phyloP scores from a whole-genome alignment of 1,284 basidiomycete species.

The Phylloboletellus chloephorus region DNA sequence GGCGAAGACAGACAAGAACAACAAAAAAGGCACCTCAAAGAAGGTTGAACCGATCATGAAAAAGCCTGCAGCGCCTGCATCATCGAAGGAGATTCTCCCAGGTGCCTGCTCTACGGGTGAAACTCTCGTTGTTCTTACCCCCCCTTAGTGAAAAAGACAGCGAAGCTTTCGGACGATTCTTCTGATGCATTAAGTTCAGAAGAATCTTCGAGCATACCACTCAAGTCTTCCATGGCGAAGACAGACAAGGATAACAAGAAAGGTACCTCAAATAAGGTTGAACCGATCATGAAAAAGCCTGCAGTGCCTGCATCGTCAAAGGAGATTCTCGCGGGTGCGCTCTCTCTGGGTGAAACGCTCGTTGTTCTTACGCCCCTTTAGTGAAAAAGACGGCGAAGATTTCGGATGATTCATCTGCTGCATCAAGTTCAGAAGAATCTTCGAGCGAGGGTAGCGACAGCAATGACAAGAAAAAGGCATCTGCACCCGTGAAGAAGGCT shows the following conservation, averaged over 20 bases:
- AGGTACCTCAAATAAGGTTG: conserved; percentile 2
- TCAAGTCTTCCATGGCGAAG: conserved; percentile 37
- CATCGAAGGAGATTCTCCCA: conserved; percentile 27
- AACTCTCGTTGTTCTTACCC: not conserved
- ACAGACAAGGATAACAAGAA: conserved; percentile 25
- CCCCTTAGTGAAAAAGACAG: conserved; percentile 4
- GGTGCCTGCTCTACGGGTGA: conserved; percentile 1
- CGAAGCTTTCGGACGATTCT: not conserved
- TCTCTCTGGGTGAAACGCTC: not conserved
- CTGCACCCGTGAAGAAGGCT: not conserved
- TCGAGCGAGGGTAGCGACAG: conserved; percentile 2
- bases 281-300: conserved; percentile 3
- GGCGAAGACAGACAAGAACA: conserved; percentile 42
- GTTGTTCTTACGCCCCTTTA: not conserved
- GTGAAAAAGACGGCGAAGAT: conserved; percentile 3
- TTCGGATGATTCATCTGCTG: conserved; percentile 1
- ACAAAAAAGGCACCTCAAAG: conserved; percentile 20
- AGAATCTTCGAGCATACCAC: conserved; percentile 8
- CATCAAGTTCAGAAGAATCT: conserved; percentile 14
- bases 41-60: conserved; percentile 9
- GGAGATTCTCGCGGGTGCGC: conserved; percentile 23
- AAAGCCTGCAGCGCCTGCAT: conserved; percentile 6
- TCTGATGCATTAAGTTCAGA: conserved; percentile 13
- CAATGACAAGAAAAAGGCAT: not conserved
- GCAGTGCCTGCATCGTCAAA: conserved; percentile 18